phyloP scores from a whole-genome alignment of 148 eudicot species.

The Dysphania ambrosioides region DNA sequence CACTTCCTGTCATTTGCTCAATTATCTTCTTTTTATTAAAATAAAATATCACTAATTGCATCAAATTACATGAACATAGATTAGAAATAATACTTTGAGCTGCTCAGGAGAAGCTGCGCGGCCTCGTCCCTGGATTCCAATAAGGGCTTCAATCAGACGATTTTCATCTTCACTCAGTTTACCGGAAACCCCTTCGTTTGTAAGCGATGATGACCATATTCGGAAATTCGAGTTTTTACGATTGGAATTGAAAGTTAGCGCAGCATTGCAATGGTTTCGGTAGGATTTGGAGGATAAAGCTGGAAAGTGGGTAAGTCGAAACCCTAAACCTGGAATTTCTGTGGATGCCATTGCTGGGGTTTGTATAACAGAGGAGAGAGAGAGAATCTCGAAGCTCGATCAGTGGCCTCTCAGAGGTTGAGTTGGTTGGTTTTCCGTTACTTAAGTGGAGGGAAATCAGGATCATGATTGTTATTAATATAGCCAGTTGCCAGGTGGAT shows the following conservation, averaged over 20 bases:
- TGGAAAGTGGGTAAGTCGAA: conserved; percentile 18
- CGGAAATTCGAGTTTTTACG: conserved; percentile 14
- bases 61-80: background rate
- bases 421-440: background rate
- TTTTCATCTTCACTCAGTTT: conserved; percentile 56
- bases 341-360: background rate
- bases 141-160: conserved; percentile 58
- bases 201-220: conserved; percentile 16
- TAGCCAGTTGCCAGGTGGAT: conserved; percentile 9
- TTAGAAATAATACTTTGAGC: conserved; percentile 42
- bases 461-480: conserved; percentile 2
- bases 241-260: background rate
- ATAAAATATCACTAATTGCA: background rate
- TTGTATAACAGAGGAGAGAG: background rate
- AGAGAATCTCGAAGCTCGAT: background rate
- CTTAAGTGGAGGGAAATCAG: conserved; percentile 36
- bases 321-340: conserved; percentile 15
- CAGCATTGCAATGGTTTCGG: conserved; percentile 2
- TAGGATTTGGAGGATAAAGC: background rate
- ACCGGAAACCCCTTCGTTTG: conserved; percentile 22
- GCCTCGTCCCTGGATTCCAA: conserved; percentile 94
- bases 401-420: no score
- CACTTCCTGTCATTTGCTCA: conserved; percentile 50
- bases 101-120: conserved; percentile 74
- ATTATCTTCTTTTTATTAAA: no score